A percentile compares a stretch with the other conserved stretches of the same genome.
Evolutionary conservation across 768 basidiomycete species (phyloP).

Genomic region (Tephrocybe sp.): DNA sequence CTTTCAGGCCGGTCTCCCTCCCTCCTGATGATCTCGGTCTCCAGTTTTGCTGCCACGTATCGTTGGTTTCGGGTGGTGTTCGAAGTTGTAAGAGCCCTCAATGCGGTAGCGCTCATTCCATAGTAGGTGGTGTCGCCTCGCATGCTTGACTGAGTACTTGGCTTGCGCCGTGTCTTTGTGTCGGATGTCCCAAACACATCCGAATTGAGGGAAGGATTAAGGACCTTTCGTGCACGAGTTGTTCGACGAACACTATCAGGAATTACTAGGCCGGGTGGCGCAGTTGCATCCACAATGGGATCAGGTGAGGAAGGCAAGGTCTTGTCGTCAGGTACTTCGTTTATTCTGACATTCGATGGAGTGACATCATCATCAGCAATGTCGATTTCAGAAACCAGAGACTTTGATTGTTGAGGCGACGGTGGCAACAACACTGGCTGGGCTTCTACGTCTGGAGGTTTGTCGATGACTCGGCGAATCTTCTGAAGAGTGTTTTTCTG

Average conservation of each 20-base stretch:
- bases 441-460: background rate
- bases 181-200: slow-evolving; percentile 39
- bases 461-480: slow-evolving; percentile 22
- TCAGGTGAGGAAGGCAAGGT: slow-evolving; percentile 8
- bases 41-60: slow-evolving; percentile 57
- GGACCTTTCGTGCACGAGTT: slow-evolving; percentile 46
- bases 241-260: slow-evolving; percentile 41
- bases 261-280: slow-evolving; percentile 3
- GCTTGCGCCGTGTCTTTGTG: slow-evolving; percentile 44
- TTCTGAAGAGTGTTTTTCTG: slow-evolving; percentile 13
- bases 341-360: background rate
- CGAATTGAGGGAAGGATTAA: slow-evolving; percentile 27
- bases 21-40: slow-evolving; percentile 70
- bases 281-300: background rate
- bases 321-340: background rate
- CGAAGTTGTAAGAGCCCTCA: slow-evolving; percentile 67
- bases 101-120: slow-evolving; percentile 67
- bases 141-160: slow-evolving; percentile 25
- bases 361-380: background rate
- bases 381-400: background rate
- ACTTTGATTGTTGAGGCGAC: background rate
- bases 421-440: background rate
- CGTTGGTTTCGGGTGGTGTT: slow-evolving; percentile 77
- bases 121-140: slow-evolving; percentile 45
- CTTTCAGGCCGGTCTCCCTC: slow-evolving; percentile 75